These are phyloP conservation scores for Podila epigama DNA, from an alignment of 192 early-diverging fungal species.

Conservation along the genomic window DNA sequence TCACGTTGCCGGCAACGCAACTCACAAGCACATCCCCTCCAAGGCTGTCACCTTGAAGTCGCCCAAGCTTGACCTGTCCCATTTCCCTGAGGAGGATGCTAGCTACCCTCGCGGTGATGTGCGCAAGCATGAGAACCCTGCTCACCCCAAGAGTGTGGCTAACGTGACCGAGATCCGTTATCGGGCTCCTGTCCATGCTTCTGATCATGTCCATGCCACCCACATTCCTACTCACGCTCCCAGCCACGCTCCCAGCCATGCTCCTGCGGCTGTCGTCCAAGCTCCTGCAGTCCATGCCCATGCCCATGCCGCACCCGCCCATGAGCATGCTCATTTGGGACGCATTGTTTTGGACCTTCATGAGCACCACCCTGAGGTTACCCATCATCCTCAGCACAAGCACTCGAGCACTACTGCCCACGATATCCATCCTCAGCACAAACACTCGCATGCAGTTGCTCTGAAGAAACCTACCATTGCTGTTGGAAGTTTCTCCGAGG, in stretches of 20 bases:
- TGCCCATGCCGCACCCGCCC: neutral
- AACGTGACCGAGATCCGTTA: slow-evolving; percentile 6
- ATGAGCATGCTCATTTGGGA: neutral
- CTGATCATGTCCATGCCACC: neutral
- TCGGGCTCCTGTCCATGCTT: neutral
- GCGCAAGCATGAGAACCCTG: neutral
- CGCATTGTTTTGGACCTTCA: slow-evolving; percentile 2
- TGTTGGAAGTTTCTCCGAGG: slow-evolving; percentile 9
- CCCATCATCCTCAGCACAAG: neutral
- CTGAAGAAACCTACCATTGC: slow-evolving; percentile 8
- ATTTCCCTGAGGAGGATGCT: slow-evolving; percentile 31
- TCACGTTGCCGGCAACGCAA: neutral
- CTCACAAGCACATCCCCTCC: neutral
- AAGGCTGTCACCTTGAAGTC: slow-evolving; percentile 13
- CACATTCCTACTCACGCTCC: neutral
- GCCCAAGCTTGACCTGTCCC: slow-evolving; percentile 12
- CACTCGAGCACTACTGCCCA: neutral
- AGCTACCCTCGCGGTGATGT: slow-evolving; percentile 14
- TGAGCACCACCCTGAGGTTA: neutral
- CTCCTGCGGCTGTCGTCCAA: neutral
- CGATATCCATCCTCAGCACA: neutral
- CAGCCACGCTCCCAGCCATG: neutral
- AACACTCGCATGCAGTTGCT: slow-evolving; percentile 9
- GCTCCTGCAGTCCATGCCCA: neutral
- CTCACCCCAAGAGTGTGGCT: neutral